These are phyloP conservation scores for Allantophomopsis lycopodina DNA, from an alignment of 2,329 filamentous ascomycete species.

Conservation along the genomic window DNA sequence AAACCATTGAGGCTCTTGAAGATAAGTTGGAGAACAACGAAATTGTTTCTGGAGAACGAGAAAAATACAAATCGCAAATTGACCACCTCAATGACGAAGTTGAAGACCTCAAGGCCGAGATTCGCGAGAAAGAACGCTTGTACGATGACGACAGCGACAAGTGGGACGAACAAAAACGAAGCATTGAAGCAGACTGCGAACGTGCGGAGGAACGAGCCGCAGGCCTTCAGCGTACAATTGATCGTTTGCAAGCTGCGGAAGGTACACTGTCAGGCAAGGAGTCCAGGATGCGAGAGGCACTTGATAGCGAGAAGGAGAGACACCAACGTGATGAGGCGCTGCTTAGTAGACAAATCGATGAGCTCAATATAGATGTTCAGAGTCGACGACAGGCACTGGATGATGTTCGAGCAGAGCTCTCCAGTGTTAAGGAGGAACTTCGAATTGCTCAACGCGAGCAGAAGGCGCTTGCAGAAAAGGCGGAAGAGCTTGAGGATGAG, in stretches of 20 bases:
- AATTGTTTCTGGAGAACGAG: conserved; percentile 32
- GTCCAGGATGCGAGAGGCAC: conserved; percentile 48
- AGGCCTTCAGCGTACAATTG: conserved; percentile 57
- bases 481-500: conserved; percentile 59
- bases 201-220: conserved; percentile 53
- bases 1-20: conserved; percentile 30
- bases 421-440: conserved; percentile 53
- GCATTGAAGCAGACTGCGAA: conserved; percentile 50
- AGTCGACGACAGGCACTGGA: conserved; percentile 52
- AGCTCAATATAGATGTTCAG: conserved; percentile 58
- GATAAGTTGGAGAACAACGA: conserved; percentile 40
- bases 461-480: conserved; percentile 47
- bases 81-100: conserved; percentile 36
- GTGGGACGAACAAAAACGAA: conserved; percentile 55
- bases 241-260: conserved; percentile 54
- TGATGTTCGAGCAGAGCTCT: conserved; percentile 51
- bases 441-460: conserved; percentile 53
- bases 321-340: conserved; percentile 59
- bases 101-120: conserved; percentile 40
- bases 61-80: conserved; percentile 38
- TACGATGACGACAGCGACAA: conserved; percentile 60
- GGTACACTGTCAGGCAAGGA: conserved; percentile 56
- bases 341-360: conserved; percentile 60
- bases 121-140: conserved; percentile 55
- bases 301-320: conserved; percentile 58